Base-by-base conservation (phyloP, 169 alveolate species). In the Plasmodium sp. region DNA sequence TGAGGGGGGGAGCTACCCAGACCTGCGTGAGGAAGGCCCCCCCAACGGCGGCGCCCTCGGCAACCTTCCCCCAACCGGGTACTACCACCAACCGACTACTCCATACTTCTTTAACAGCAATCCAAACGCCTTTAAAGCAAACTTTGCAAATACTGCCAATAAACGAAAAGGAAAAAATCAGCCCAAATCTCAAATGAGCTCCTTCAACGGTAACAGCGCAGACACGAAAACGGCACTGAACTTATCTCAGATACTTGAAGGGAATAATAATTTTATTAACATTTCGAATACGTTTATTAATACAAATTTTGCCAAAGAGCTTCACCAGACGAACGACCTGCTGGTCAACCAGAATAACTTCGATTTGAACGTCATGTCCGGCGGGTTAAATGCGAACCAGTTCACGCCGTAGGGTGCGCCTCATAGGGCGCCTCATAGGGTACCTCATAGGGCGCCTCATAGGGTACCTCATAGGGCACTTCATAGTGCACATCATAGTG, bases 261-360 rank as follows among this genome's bases (percentile, higher is more conserved):
- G 81, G 9, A 90, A 67, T 62, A 90, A 79, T 41, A 62, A 90
- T 90, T 90, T 90, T 79, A 80, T 90, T 79, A 90, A 90, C 51
- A 90, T 90, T 41, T 80, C 94, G 1, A 90, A 90, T 16, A 90
- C 90, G 22, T 79, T 90, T 79, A 79, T 80, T 7, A 86, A 86
- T 18, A 54, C 94, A 45, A 90, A 80, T 31, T 39, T 36, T 90
- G 86, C 72, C 16, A 77, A 79, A 7, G 51, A 79, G 33, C 39
- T 58, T 62, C 72, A 41, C 22, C 81, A 90, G 72, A 80, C n/a
- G 33, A 90, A 90, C 83, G 84, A 90, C 0, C 72, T 90, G 73
- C 12, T 51, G 39, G 27, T 58, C 34, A 80, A 88, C n/a, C 81
- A 54, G n/a, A 88, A 88, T 14, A 88, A 88, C 43, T 12, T 75